Evolutionary conservation across 1,284 basidiomycete genomes (phyloP).

Genomic region (Sanghuangporus weigelae): DNA sequence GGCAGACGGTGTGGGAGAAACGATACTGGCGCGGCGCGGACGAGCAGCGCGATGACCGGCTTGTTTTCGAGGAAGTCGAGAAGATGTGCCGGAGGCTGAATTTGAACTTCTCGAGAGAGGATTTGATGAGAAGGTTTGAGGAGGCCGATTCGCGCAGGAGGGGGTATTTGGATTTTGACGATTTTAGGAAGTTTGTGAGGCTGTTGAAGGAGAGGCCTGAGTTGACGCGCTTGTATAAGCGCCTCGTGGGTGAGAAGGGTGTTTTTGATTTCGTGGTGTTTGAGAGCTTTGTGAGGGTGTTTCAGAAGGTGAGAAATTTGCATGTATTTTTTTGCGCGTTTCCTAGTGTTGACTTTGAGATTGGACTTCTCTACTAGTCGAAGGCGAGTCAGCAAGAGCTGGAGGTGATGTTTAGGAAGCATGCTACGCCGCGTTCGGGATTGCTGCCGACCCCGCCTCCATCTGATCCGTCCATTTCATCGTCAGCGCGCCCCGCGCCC

Average conservation of each 20-base stretch:
- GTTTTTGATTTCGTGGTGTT: constrained; percentile 55
- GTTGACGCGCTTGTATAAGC: constrained; percentile 62
- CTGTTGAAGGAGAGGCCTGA: constrained; percentile 82
- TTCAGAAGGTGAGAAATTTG: constrained; percentile 50
- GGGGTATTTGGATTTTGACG: constrained; percentile 74
- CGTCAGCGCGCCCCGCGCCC: constrained; percentile 14
- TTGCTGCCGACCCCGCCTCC: constrained; percentile 13
- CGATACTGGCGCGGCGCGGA: constrained; percentile 79
- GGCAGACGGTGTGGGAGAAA: constrained; percentile 75
- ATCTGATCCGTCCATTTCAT: constrained; percentile 18
- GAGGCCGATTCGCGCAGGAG: constrained; percentile 64
- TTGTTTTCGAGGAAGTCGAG: constrained; percentile 72
- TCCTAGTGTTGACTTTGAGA: not conserved
- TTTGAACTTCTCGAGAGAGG: constrained; percentile 59
- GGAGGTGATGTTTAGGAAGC: constrained; percentile 49
- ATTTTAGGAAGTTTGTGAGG: constrained; percentile 85
- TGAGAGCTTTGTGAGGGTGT: constrained; percentile 57
- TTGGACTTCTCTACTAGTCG: constrained; percentile 36
- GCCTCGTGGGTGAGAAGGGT: constrained; percentile 36
- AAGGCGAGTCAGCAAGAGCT: constrained; percentile 40
- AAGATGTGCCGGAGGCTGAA: constrained; percentile 74
- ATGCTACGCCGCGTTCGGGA: constrained; percentile 30
- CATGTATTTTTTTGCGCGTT: not conserved
- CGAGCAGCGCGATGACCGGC: constrained; percentile 53
- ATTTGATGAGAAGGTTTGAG: constrained; percentile 65